Percentiles rank a stretch among this genome's conserved stretches.
phyloP scores from a whole-genome alignment of 2,329 filamentous ascomycete genomes.

The Massarina eburnea region DNA sequence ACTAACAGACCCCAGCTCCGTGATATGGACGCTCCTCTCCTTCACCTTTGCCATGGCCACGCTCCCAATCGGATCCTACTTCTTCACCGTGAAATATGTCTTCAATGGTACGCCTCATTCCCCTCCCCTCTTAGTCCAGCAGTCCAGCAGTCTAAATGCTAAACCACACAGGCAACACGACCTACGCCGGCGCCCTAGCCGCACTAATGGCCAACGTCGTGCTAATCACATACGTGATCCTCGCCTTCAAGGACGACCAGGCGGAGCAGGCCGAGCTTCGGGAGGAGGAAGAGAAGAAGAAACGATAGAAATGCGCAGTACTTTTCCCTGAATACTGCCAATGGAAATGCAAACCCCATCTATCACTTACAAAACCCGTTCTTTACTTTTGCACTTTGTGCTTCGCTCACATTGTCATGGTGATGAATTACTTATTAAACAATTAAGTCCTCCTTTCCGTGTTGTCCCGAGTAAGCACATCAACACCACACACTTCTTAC shows the following conservation, averaged over 20 bases:
- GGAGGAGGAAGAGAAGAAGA: slow-evolving; percentile 50
- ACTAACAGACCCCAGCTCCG: slow-evolving; percentile 56
- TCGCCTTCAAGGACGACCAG: slow-evolving; percentile 86
- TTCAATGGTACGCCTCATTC: slow-evolving; percentile 66
- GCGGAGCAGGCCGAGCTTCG: slow-evolving; percentile 51
- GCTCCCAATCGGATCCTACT: slow-evolving; percentile 86
- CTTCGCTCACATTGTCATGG: too few relatives aligned
- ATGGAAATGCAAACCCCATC: too few relatives aligned
- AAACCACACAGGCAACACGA: slow-evolving; percentile 77
- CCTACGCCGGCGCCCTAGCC: slow-evolving; percentile 80
- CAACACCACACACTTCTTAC: too few relatives aligned
- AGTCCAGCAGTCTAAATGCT: background rate
- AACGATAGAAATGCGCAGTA: slow-evolving; percentile 29
- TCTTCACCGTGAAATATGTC: slow-evolving; percentile 71
- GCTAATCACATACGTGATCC: slow-evolving; percentile 83
- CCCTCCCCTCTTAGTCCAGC: background rate
- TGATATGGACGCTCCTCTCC: slow-evolving; percentile 85
- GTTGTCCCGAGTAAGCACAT: too few relatives aligned
- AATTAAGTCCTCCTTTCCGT: too few relatives aligned
- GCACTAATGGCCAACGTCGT: slow-evolving; percentile 91
- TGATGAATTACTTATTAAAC: too few relatives aligned
- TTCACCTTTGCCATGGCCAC: slow-evolving; percentile 93
- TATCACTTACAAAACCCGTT: too few relatives aligned
- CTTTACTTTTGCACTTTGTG: background rate
- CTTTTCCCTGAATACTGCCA: too few relatives aligned